Evolutionary conservation across 495 filamentous ascomycete species (phyloP).

Genomic region (Hyaloscypha finlandica): DNA sequence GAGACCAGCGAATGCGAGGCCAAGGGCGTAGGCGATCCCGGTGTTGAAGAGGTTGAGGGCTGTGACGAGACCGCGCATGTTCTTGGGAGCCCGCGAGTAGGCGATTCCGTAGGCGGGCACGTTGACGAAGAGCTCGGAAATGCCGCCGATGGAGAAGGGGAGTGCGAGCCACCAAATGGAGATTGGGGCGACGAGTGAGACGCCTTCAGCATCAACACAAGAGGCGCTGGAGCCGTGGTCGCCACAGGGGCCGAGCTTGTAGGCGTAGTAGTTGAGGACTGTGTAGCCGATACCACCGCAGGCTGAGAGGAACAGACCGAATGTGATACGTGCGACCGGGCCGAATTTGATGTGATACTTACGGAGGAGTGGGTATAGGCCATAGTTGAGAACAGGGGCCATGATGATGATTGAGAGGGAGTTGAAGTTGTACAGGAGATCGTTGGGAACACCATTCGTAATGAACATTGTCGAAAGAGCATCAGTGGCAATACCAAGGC

Average conservation of each 20-base stretch:
- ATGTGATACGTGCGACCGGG: conserved; percentile 70
- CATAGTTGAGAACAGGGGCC: conserved; percentile 67
- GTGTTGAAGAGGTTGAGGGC: conserved; percentile 58
- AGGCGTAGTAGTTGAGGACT: conserved; percentile 72
- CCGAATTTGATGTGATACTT: conserved; percentile 61
- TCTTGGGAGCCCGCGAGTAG: conserved; percentile 65
- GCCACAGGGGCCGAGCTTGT: conserved; percentile 54
- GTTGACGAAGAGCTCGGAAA: conserved; percentile 68
- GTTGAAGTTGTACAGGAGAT: conserved; percentile 75
- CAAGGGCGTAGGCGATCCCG: conserved; percentile 57
- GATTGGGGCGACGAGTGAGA: conserved; percentile 43
- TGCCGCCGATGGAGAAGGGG: conserved; percentile 50
- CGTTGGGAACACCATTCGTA: conserved; percentile 71
- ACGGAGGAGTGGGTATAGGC: conserved; percentile 68
- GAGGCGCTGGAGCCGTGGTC: conserved; percentile 39
- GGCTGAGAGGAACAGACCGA: conserved; percentile 69
- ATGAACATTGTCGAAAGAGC: conserved; percentile 63
- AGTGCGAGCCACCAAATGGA: conserved; percentile 45
- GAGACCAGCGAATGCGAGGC: conserved; percentile 54
- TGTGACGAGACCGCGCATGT: conserved; percentile 67
- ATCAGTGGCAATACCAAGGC: conserved; percentile 45
- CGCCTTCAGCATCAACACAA: conserved; percentile 40
- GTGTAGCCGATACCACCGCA: conserved; percentile 62
- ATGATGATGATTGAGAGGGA: conserved; percentile 69
- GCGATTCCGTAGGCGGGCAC: conserved; percentile 73